Evolutionary conservation across 2,329 filamentous ascomycete genomes (phyloP).

Genomic region (Periglandula ipomoeae): DNA sequence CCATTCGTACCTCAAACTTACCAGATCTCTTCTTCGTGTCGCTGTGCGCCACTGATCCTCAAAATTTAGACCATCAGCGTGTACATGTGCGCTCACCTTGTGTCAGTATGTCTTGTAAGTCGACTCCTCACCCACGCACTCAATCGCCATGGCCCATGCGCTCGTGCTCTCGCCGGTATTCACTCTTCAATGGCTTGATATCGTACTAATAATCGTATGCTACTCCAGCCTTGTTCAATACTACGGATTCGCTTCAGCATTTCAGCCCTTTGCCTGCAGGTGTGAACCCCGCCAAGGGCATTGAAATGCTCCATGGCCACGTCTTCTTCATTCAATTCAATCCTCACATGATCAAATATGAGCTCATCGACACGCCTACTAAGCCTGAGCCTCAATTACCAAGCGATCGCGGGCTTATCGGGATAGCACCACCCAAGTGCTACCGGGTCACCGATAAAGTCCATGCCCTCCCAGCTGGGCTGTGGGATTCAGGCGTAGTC

Average conservation of each 20-base stretch:
- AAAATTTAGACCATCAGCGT: background rate
- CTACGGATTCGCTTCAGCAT: conserved; percentile 33
- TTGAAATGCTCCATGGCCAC: conserved; percentile 41
- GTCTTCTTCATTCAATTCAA: conserved; percentile 42
- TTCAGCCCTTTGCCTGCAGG: conserved; percentile 31
- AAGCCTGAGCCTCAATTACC: conserved; percentile 21
- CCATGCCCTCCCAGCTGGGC: conserved; percentile 42
- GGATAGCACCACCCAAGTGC: conserved; percentile 22
- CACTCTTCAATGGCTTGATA: too few relatives aligned
- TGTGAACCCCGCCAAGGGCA: conserved; percentile 23
- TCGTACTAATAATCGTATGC: too few relatives aligned
- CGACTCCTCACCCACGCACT: background rate
- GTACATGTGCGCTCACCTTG: too few relatives aligned
- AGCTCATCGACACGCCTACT: conserved; percentile 22
- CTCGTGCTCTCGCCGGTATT: too few relatives aligned
- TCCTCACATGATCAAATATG: conserved; percentile 39
- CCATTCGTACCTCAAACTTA: too few relatives aligned
- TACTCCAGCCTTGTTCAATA: conserved; percentile 32
- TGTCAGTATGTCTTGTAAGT: conserved; percentile 14
- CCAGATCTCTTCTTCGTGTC: background rate
- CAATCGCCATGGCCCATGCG: background rate
- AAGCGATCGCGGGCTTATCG: conserved; percentile 15
- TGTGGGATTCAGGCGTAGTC: conserved; percentile 45
- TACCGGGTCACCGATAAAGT: conserved; percentile 42
- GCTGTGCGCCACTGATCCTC: background rate